These are phyloP conservation scores for Lactifluus volemus DNA, from an alignment of 768 basidiomycete genomes.

Conservation along the genomic window DNA sequence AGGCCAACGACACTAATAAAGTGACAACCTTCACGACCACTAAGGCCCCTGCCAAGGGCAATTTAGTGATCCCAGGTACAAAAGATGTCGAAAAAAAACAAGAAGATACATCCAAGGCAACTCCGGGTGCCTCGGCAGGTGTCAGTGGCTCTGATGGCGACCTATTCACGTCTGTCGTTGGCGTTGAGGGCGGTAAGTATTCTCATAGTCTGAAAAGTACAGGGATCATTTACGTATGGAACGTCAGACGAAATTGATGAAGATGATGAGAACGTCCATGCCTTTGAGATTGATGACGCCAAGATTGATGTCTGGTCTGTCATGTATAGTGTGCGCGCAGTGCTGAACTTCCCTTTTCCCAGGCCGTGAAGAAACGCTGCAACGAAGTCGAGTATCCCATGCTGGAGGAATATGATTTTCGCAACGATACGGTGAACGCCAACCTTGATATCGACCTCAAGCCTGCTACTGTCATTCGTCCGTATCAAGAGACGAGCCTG, in stretches of 20 bases:
- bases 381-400: conserved; percentile 97
- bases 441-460: conserved; percentile 98
- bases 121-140: conserved; percentile 22
- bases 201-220: background rate
- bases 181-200: conserved; percentile 73
- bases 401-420: conserved; percentile 98
- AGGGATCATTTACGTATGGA: conserved; percentile 2
- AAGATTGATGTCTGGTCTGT: conserved; percentile 72
- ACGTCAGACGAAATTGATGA: conserved; percentile 87
- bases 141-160: conserved; percentile 50
- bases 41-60: conserved; percentile 76
- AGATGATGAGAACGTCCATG: conserved; percentile 94
- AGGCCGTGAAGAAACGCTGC: conserved; percentile 96
- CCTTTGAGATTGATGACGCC: conserved; percentile 90
- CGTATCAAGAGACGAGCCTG: conserved; percentile 96
- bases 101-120: conserved; percentile 40
- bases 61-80: conserved; percentile 80
- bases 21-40: conserved; percentile 69
- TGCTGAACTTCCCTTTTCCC: conserved; percentile 5
- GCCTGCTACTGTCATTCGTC: conserved; percentile 92
- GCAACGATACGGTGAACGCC: conserved; percentile 92
- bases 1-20: conserved; percentile 66
- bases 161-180: conserved; percentile 92
- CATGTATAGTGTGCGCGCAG: background rate
- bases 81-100: conserved; percentile 65